Percentiles rank a stretch among this genome's conserved stretches.
These are phyloP conservation scores for Alternaria sp. DNA, from an alignment of 2,329 filamentous ascomycete species.

Conservation along the genomic window DNA sequence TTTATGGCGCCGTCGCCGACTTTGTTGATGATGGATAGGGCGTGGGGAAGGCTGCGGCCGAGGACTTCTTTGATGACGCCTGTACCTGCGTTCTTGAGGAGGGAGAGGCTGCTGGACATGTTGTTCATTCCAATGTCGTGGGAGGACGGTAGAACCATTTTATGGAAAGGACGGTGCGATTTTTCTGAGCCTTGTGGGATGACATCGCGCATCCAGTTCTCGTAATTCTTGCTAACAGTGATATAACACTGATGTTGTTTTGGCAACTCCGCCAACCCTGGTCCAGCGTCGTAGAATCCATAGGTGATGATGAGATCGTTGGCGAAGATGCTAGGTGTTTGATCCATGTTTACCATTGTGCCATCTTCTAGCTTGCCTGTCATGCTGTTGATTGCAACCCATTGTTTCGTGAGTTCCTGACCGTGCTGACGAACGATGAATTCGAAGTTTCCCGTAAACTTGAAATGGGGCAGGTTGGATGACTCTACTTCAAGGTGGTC, in stretches of 20 bases:
- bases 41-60: conserved; percentile 33
- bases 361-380: conserved; percentile 56
- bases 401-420: conserved; percentile 54
- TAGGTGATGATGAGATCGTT: conserved; percentile 55
- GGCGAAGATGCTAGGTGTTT: conserved; percentile 40
- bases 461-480: conserved; percentile 53
- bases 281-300: conserved; percentile 60
- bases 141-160: conserved; percentile 56
- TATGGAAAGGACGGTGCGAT: conserved; percentile 53
- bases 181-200: conserved; percentile 52
- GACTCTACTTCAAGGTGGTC: conserved; percentile 59
- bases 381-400: conserved; percentile 57
- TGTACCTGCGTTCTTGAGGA: conserved; percentile 51
- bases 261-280: conserved; percentile 53
- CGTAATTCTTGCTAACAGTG: conserved; percentile 55
- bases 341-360: conserved; percentile 46
- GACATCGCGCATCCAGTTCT: conserved; percentile 56
- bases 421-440: conserved; percentile 52
- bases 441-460: conserved; percentile 57
- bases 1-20: conserved; percentile 38
- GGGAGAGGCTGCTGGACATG: conserved; percentile 53
- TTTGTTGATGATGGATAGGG: conserved; percentile 39
- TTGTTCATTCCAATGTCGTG: conserved; percentile 64
- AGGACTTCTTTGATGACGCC: conserved; percentile 44
- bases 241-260: conserved; percentile 57